Evolutionary conservation across 2,329 filamentous ascomycete genomes (phyloP), one percentile per base, ranked within the genome.

Genomic region (Penicillium corylophilum): DNA sequence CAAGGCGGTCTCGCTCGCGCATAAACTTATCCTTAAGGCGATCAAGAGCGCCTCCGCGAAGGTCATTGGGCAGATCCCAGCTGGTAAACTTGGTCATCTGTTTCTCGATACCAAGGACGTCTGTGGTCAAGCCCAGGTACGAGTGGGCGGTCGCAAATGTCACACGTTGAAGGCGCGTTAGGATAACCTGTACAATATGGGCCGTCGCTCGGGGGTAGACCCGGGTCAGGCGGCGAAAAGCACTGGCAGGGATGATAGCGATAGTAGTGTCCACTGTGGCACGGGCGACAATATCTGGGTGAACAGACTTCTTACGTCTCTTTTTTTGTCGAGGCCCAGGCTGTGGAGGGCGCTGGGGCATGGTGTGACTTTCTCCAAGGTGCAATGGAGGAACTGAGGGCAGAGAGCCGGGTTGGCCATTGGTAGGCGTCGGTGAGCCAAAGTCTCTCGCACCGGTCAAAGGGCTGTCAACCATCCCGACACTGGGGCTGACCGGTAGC

Each of bases 221-320:
- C 65, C 90, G 85, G 45, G 95, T 99, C 46, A 99, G 78, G 8
- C 95, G 86, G 47, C 91, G 85, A 64, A 99, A 99, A 3, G 94
- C 95, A 67, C 91, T 96, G 1, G 94, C 94, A 1, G 95, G 95
- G 51, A 99, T 99, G 57, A 99, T 95, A 5, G 94, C 94, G 71
- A 99, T 96, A 0, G 95, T 99, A 0, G 94, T 99, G 68, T 99
- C 95, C 22, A 95, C 88, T 15, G 91, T 95, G 5, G 94, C 94
- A 59, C 94, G 83, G n/a, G 93, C 94, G 58, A 99, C 90, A 56
- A 99, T 94, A 66, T 99, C 94, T 10, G 94, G 94, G 72, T 99
- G 94, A 0, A 90, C 91, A 13, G 94, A 97, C 58, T 86, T 87
- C 18, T 58, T 63, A 16, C 62, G 61, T 69, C 77, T 59, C 64